Evolutionary conservation across 106 monocot genomes (phyloP).

Genomic region (Acanthochlamys bracteata): DNA sequence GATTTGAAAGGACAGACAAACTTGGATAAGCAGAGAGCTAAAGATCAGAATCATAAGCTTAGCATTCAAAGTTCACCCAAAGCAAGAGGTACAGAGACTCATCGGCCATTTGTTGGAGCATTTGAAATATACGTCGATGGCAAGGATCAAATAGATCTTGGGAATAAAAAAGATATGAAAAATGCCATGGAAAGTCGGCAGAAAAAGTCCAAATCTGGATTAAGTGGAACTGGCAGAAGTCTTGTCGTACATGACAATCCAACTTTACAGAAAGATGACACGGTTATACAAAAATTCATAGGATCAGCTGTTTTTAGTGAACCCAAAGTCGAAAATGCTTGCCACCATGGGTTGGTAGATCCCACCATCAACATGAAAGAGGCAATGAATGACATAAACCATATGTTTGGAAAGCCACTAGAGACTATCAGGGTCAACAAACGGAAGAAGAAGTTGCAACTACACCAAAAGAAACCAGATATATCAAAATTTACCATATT

Average conservation of each 20-base stretch:
- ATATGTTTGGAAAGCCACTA: constrained; percentile 82
- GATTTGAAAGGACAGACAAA: constrained; percentile 10
- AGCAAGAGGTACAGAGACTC: constrained; percentile 10
- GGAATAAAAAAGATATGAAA: constrained; percentile 15
- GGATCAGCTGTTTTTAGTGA: constrained; percentile 55
- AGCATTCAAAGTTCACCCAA: neutral
- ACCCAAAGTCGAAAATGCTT: constrained; percentile 72
- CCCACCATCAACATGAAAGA: constrained; percentile 89
- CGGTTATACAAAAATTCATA: constrained; percentile 56
- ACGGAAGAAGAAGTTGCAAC: constrained; percentile 23
- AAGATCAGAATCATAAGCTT: neutral
- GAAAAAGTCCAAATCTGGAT: too few species aligned
- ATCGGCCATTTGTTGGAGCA: constrained; percentile 34
- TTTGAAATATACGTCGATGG: constrained; percentile 47
- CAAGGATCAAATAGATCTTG: constrained; percentile 18
- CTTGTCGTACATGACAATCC: neutral
- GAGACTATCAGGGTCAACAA: constrained; percentile 27
- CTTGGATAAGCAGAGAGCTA: neutral
- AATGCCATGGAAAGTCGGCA: neutral
- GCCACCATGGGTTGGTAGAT: constrained; percentile 84
- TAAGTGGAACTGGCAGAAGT: too few species aligned
- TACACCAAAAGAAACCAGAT: constrained; percentile 10
- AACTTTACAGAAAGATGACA: constrained; percentile 34
- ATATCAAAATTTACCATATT: constrained; percentile 46
- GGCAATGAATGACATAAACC: constrained; percentile 82